These are phyloP conservation scores for Teratosphaeria epicoccoides DNA, from an alignment of 2,329 filamentous ascomycete species.

Conservation along the genomic window DNA sequence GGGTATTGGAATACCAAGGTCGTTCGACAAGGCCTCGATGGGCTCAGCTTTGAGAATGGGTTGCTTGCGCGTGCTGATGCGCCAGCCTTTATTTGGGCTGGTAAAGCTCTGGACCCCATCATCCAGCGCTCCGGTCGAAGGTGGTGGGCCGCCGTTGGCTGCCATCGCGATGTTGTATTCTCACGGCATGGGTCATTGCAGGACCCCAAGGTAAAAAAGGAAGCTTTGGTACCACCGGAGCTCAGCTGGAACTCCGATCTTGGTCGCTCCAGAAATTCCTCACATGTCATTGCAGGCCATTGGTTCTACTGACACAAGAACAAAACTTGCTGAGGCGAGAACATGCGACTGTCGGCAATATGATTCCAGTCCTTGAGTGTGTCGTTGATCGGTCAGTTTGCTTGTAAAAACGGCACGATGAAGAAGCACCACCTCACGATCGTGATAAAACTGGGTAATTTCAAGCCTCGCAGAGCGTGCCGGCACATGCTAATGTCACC, in stretches of 20 bases:
- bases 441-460: constrained; percentile 78
- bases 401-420: constrained; percentile 36
- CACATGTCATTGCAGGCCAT: neutral
- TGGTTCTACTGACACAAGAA: neutral
- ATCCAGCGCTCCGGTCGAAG: neutral
- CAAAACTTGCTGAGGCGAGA: neutral
- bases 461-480: constrained; percentile 4
- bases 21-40: constrained; percentile 73
- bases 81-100: constrained; percentile 23
- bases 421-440: constrained; percentile 59
- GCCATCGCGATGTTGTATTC: neutral
- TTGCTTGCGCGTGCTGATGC: constrained; percentile 71
- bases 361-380: constrained; percentile 1
- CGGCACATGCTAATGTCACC: neutral
- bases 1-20: constrained; percentile 74
- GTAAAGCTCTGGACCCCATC: constrained; percentile 8
- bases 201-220: neutral
- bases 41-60: constrained; percentile 87
- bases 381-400: neutral
- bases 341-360: neutral
- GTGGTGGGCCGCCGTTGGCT: neutral
- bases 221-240: neutral
- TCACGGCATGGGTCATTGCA: neutral
- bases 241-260: neutral
- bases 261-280: neutral